Evolutionary conservation across 2,329 filamentous ascomycete species (phyloP), one percentile per base, ranked within the genome.

Genomic region (Aureobasidium sp.): DNA sequence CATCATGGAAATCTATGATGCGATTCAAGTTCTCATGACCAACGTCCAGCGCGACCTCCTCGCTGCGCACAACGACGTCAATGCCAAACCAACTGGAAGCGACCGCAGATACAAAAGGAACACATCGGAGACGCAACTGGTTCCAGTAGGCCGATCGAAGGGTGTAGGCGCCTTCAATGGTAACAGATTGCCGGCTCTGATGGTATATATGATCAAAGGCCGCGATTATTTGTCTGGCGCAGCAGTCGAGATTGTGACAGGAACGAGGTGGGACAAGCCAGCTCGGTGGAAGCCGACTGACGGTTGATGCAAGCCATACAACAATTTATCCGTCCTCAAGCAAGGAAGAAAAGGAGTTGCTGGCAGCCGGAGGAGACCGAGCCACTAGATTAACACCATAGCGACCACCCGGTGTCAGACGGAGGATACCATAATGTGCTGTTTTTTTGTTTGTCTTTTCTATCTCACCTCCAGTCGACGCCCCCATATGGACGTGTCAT

Each of bases 21-120:
- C 70, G 0, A 64, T 79, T 0, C 74, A 77, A 1, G 73, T 76
- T 4, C 61, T 77, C 3, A 68, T 69, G 23, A 70, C 72, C 5
- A 81, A 79, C 63, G 65, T 82, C n/a, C 73, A 75, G 62, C 72
- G 76, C 50, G 79, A 81, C 60, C 64, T 81, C 37, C 65, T 77
- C 2, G 66, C 54, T 7, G 69, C 69, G 1, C 69, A 69, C 40
- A 64, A 66, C 31, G 62, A 63, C 11, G n/a, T 57, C 60, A 58
- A 64, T 2, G 64, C 61, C 11, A 67, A 69, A 38, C 64, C 65
- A 2, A 46, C 62, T 13, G 65, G 69, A 17, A 65, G 67, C 45
- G 71, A 71, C 43, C 60, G 64, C 9, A 58, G 65, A n/a, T 73
- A 69, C 64, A 72, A 72, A 63, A 67, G 67, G 19, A 65, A 68